These are phyloP conservation scores for Penicillium waksmanii DNA, from an alignment of 495 filamentous ascomycete genomes.

Conservation along the genomic window DNA sequence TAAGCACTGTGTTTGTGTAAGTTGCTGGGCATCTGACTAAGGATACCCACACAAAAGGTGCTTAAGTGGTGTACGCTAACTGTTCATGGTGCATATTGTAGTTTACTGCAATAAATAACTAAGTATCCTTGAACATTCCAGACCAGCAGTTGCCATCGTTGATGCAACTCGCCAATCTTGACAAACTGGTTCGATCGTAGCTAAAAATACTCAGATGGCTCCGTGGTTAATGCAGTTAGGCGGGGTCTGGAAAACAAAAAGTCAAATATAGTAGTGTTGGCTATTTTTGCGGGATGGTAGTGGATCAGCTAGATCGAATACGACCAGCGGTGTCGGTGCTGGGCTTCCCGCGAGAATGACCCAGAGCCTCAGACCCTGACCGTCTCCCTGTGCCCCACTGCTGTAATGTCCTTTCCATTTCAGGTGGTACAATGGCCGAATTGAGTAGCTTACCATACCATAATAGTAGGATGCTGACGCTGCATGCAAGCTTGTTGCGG, in stretches of 20 bases:
- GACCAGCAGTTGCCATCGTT: too few species aligned
- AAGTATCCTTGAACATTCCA: background rate
- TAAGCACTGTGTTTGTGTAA: constrained; percentile 35
- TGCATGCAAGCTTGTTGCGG: constrained; percentile 10
- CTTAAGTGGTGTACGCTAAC: background rate
- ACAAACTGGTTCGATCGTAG: background rate
- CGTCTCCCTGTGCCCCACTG: constrained; percentile 1
- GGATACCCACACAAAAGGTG: background rate
- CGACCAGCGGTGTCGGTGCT: constrained; percentile 1
- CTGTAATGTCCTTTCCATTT: constrained; percentile 1
- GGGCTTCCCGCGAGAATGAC: background rate
- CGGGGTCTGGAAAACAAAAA: constrained; percentile 1
- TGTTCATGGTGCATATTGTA: background rate
- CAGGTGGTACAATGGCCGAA: constrained; percentile 1
- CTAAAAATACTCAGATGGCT: constrained; percentile 1
- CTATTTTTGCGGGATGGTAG: background rate
- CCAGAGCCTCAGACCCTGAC: constrained; percentile 1
- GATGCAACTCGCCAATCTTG: background rate
- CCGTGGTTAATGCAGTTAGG: constrained; percentile 4
- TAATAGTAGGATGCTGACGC: constrained; percentile 4
- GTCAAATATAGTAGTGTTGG: background rate
- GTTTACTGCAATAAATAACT: background rate
- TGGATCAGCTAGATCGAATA: background rate
- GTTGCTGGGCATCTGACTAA: constrained; percentile 11
- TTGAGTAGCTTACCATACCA: background rate